Percentiles rank a stretch among this genome's conserved stretches.
Evolutionary conservation across 495 filamentous ascomycete species (phyloP).

Genomic region (Lasiosphaeris hirsuta): DNA sequence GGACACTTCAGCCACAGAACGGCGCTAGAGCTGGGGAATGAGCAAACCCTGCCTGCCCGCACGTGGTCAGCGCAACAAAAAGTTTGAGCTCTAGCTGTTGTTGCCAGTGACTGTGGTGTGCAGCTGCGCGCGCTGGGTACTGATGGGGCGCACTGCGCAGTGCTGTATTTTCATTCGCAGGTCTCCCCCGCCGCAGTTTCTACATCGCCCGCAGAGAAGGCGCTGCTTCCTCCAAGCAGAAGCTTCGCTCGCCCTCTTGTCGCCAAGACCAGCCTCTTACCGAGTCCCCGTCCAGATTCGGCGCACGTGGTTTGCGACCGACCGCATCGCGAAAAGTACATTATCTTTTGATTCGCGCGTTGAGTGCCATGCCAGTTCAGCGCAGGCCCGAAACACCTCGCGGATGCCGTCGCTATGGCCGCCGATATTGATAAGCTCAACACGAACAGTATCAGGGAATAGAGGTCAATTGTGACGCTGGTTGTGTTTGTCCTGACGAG

Average conservation of each 20-base stretch:
- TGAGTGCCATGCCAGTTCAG: neutral
- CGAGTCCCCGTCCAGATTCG: neutral
- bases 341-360: neutral
- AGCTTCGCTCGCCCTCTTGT: conserved; percentile 5
- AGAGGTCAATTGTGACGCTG: conserved; percentile 62
- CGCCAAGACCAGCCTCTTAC: conserved; percentile 1
- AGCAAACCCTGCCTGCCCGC: neutral
- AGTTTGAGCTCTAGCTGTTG: neutral
- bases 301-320: conserved; percentile 6
- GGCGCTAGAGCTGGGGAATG: neutral
- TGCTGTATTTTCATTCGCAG: neutral
- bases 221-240: neutral
- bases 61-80: neutral
- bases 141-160: too few relatives aligned
- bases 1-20: neutral
- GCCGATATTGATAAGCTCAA: conserved; percentile 36
- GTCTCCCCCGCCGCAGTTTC: neutral
- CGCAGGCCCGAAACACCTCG: neutral
- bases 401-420: conserved; percentile 17
- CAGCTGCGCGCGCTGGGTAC: neutral
- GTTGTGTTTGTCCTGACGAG: conserved; percentile 62
- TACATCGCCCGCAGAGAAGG: too few relatives aligned
- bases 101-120: neutral
- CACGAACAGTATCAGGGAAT: conserved; percentile 51
- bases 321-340: conserved; percentile 8